Percentiles rank a stretch among this genome's conserved stretches.
Evolutionary conservation across 768 basidiomycete genomes (phyloP).

Genomic region (Cystobasidium tubakii): DNA sequence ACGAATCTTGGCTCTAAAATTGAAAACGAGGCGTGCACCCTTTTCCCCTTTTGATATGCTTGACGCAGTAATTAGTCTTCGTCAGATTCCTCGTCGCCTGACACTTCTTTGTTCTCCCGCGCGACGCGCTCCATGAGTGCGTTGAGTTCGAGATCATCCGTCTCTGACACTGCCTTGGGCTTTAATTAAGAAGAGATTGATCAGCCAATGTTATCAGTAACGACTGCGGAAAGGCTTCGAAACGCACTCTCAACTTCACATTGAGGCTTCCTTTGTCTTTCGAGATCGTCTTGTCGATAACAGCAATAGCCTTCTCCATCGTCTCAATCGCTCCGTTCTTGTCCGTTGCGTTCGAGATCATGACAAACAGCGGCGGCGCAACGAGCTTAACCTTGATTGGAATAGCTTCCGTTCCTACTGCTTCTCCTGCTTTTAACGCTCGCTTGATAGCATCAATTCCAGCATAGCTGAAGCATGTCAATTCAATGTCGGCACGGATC

Average conservation of each 20-base stretch:
- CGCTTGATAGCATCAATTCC: slow-evolving; percentile 96
- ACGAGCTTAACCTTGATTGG: slow-evolving; percentile 97
- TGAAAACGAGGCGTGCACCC: background rate
- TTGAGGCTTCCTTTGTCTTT: slow-evolving; percentile 75
- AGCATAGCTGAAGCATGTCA: slow-evolving; percentile 90
- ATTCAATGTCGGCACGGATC: slow-evolving; percentile 92
- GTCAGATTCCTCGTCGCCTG: slow-evolving; percentile 53
- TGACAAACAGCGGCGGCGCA: slow-evolving; percentile 89
- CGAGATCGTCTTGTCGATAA: slow-evolving; percentile 77
- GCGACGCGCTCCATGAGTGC: slow-evolving; percentile 93
- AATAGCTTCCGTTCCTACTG: slow-evolving; percentile 72
- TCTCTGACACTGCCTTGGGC: slow-evolving; percentile 97
- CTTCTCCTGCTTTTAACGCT: slow-evolving; percentile 81
- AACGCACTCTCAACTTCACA: slow-evolving; percentile 87
- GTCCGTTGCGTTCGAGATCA: slow-evolving; percentile 93
- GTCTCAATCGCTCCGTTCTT: slow-evolving; percentile 90
- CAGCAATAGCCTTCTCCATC: slow-evolving; percentile 85
- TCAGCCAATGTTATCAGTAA: background rate
- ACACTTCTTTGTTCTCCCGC: slow-evolving; percentile 90
- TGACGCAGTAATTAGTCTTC: slow-evolving; percentile 37
- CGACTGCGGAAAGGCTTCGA: background rate
- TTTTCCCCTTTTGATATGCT: background rate
- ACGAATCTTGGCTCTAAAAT: background rate
- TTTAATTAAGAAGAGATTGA: slow-evolving; percentile 47
- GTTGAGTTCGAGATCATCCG: slow-evolving; percentile 93